Evolutionary conservation across 2,329 filamentous ascomycete species (phyloP).

Genomic region (Dothistroma pini): DNA sequence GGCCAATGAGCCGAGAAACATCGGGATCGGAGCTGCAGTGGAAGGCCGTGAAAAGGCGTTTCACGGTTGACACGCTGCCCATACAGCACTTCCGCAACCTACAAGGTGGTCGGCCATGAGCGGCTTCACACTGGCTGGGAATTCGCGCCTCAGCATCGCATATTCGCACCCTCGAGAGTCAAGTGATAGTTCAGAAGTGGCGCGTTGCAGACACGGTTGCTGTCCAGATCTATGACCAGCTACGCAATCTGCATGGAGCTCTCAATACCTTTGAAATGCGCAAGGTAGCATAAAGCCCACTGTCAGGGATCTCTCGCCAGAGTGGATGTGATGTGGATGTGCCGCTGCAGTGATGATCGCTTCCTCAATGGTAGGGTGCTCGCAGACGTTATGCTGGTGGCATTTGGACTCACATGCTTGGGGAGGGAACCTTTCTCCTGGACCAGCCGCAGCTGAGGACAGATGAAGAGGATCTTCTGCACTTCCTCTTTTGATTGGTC

Average conservation of each 20-base stretch:
- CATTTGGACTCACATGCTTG: not conserved
- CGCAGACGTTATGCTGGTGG: not conserved
- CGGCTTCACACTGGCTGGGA: not conserved
- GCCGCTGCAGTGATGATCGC: not conserved
- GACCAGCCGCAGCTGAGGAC: not conserved
- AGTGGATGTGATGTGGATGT: too few relatives aligned
- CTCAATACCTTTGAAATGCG: too few relatives aligned
- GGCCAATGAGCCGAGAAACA: not conserved
- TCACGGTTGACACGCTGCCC: not conserved
- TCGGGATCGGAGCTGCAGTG: not conserved
- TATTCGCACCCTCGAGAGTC: too few relatives aligned
- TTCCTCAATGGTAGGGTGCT: not conserved
- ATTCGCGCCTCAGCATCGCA: not conserved
- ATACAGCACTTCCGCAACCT: not conserved
- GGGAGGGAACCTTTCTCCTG: not conserved
- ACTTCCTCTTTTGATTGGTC: not conserved
- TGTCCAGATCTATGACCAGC: too few relatives aligned
- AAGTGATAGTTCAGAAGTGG: too few relatives aligned
- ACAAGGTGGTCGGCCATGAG: not conserved
- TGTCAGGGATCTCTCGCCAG: too few relatives aligned
- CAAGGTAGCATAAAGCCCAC: too few relatives aligned
- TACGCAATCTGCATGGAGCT: too few relatives aligned
- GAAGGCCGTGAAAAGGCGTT: not conserved
- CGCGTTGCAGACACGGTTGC: too few relatives aligned
- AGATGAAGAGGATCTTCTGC: too few relatives aligned